phyloP scores from a whole-genome alignment of 345 rosid genomes.

The Linum trigynum region DNA sequence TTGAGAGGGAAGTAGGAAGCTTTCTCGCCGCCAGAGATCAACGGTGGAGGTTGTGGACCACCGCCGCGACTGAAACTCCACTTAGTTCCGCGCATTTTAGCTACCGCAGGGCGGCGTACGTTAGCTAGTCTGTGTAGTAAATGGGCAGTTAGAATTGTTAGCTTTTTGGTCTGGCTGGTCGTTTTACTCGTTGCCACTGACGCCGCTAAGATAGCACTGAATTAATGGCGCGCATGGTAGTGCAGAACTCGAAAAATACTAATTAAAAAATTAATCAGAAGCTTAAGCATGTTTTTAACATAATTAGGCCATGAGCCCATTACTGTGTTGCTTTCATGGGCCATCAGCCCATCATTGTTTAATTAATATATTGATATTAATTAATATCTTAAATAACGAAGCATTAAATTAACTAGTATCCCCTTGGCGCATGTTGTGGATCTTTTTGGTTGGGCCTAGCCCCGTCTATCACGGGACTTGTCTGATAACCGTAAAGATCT shows the following conservation, averaged over 20 bases:
- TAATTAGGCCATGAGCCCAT: not conserved
- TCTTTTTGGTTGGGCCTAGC: constrained; percentile 11
- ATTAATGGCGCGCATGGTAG: not conserved
- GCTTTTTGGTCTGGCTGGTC: constrained; percentile 23
- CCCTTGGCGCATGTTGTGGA: constrained; percentile 33
- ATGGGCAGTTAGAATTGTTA: constrained; percentile 9
- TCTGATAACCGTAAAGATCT: constrained; percentile 28
- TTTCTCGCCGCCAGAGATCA: not conserved
- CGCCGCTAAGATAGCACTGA: not conserved
- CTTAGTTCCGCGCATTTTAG: constrained; percentile 6
- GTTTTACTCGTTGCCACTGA: constrained; percentile 16
- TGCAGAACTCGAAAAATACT: not conserved
- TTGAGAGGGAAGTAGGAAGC: no score
- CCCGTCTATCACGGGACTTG: constrained; percentile 33
- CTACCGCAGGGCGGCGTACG: not conserved
- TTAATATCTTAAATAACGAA: no score
- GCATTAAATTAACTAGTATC: no score
- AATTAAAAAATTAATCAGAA: not conserved
- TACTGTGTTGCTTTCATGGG: no score
- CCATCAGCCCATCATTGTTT: not conserved
- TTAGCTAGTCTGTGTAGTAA: constrained; percentile 7
- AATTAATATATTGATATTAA: no score
- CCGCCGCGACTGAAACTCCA: not conserved
- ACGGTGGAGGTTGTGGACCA: not conserved
- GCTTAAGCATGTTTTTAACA: not conserved